A percentile compares a stretch with the other conserved stretches of the same genome.
These are phyloP conservation scores for Debaryomyces castellii DNA, from an alignment of 805 yeast species.

Conservation along the genomic window DNA sequence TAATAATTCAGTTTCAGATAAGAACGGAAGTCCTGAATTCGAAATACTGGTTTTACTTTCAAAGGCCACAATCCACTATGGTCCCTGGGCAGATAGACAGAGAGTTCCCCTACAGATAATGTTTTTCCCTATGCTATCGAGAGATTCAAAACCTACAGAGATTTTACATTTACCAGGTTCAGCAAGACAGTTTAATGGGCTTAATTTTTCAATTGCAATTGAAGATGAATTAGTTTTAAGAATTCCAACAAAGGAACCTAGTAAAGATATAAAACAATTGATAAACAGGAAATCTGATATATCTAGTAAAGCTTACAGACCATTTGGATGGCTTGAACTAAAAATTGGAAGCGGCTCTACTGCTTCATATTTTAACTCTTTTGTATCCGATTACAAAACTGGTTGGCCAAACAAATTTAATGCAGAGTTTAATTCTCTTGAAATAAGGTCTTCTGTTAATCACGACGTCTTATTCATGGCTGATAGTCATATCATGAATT, in stretches of 20 bases:
- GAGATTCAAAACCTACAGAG: slow-evolving; percentile 46
- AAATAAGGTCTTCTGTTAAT: slow-evolving; percentile 79
- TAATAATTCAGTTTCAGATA: slow-evolving; percentile 9
- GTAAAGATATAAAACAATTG: slow-evolving; percentile 57
- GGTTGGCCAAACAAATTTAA: slow-evolving; percentile 56
- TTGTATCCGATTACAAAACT: slow-evolving; percentile 45
- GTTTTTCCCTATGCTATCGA: slow-evolving; percentile 65
- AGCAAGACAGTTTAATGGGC: slow-evolving; percentile 54
- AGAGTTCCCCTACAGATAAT: slow-evolving; percentile 60
- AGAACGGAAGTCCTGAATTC: slow-evolving; percentile 25
- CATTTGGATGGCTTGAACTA: slow-evolving; percentile 92
- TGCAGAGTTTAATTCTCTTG: slow-evolving; percentile 52
- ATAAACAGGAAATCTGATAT: slow-evolving; percentile 12
- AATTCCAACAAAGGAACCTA: slow-evolving; percentile 80
- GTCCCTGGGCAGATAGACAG: slow-evolving; percentile 96
- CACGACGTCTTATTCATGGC: slow-evolving; percentile 78
- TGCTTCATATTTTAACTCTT: slow-evolving; percentile 45
- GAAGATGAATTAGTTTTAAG: slow-evolving; percentile 68
- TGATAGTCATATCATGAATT: slow-evolving; percentile 51
- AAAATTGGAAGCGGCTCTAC: slow-evolving; percentile 56
- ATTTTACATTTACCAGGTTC: slow-evolving; percentile 44
- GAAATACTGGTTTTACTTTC: slow-evolving; percentile 61
- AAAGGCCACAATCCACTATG: slow-evolving; percentile 72
- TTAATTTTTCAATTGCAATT: slow-evolving; percentile 54
- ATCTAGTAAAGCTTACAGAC: slow-evolving; percentile 38